These are phyloP conservation scores for Vigna hirtella DNA, from an alignment of 306 rosid genomes.

Conservation along the genomic window DNA sequence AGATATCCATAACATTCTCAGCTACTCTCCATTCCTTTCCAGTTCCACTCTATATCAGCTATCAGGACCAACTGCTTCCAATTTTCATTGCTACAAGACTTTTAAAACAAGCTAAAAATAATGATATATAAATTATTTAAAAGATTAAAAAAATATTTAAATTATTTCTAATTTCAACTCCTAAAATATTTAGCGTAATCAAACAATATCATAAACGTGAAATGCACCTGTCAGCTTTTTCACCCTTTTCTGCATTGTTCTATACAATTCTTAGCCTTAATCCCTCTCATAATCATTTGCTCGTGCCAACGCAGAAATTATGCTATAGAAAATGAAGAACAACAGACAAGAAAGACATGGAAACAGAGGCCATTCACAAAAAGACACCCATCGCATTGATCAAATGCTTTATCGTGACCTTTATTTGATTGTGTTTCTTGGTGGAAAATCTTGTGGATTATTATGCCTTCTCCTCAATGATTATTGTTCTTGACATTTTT, in stretches of 20 bases:
- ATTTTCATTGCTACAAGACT: neutral
- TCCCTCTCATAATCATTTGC: conserved; percentile 48
- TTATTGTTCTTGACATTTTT: neutral
- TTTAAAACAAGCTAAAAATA: too few relatives aligned
- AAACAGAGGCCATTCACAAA: conserved; percentile 22
- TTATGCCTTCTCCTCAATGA: conserved; percentile 31
- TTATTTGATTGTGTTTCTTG: conserved; percentile 2
- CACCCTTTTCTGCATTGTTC: neutral
- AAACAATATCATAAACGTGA: neutral
- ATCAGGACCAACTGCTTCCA: neutral
- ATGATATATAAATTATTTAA: too few relatives aligned
- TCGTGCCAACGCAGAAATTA: conserved; percentile 51
- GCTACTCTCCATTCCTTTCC: neutral
- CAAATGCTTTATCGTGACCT: conserved; percentile 31
- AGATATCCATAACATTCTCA: neutral
- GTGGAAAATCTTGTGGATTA: conserved; percentile 31
- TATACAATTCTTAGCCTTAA: conserved; percentile 19
- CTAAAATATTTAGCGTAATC: too few relatives aligned
- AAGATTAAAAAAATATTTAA: too few relatives aligned
- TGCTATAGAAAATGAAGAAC: conserved; percentile 1
- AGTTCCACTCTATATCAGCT: neutral
- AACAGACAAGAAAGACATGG: conserved; percentile 1
- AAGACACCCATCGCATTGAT: neutral
- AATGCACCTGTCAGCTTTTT: neutral
- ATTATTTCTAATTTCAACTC: too few relatives aligned